phyloP scores from a whole-genome alignment of 495 filamentous ascomycete species.

The Aspergillus nidulans region DNA sequence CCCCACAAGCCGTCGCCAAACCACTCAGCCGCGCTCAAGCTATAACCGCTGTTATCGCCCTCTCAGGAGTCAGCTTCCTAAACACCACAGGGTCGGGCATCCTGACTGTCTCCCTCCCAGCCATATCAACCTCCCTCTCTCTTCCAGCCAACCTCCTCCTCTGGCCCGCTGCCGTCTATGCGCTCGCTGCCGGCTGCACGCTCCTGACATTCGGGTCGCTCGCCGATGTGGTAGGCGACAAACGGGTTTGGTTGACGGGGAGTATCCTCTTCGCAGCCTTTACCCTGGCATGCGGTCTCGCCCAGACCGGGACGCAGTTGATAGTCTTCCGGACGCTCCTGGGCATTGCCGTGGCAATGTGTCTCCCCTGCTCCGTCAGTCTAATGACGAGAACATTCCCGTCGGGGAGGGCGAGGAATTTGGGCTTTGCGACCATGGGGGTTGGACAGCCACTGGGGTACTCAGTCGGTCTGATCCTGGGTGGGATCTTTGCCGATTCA shows the following conservation, averaged over 20 bases:
- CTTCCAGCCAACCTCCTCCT: background rate
- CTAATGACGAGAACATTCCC: conserved; percentile 44
- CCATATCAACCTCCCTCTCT: background rate
- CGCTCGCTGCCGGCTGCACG: conserved; percentile 43
- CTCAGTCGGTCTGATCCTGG: conserved; percentile 49
- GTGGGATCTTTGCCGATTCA: conserved; percentile 40
- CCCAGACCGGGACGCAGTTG: conserved; percentile 41
- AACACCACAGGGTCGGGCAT: conserved; percentile 6
- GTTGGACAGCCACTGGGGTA: conserved; percentile 50
- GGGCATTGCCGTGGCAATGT: conserved; percentile 46
- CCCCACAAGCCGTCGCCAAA: background rate
- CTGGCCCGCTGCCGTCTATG: conserved; percentile 9
- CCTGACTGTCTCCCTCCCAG: conserved; percentile 1
- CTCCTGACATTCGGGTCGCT: conserved; percentile 48
- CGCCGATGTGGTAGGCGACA: conserved; percentile 47
- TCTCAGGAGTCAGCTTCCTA: conserved; percentile 3
- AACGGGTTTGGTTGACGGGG: conserved; percentile 41
- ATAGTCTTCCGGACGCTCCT: conserved; percentile 49
- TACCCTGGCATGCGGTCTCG: conserved; percentile 43
- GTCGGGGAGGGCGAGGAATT: conserved; percentile 41
- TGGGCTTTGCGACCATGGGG: conserved; percentile 49
- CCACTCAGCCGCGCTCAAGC: background rate
- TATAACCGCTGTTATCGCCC: background rate
- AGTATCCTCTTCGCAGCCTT: conserved; percentile 40
- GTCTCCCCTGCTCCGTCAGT: conserved; percentile 47